phyloP scores from a whole-genome alignment of 2,329 filamentous ascomycete genomes.

The Aspergillus sp. region DNA sequence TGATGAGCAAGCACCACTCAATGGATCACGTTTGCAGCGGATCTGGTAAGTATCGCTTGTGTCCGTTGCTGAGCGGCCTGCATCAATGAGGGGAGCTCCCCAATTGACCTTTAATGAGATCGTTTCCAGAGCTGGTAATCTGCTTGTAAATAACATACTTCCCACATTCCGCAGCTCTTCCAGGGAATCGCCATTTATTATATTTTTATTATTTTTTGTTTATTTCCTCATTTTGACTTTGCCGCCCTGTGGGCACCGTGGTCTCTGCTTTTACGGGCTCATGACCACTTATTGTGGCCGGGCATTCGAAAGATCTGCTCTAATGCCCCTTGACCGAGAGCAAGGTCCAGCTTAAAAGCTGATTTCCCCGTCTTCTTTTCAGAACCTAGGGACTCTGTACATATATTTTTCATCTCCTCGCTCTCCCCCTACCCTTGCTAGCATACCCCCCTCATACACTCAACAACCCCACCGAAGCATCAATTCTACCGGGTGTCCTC shows the following conservation, averaged over 20 bases:
- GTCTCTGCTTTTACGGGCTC: slow-evolving; percentile 1
- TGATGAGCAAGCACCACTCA: slow-evolving; percentile 8
- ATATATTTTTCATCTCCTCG: slow-evolving; percentile 4
- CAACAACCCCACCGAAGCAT: not conserved
- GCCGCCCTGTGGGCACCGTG: slow-evolving; percentile 13
- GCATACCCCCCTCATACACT: not conserved
- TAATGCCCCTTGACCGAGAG: slow-evolving; percentile 15
- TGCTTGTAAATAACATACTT: slow-evolving; percentile 5
- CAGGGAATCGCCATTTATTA: not conserved
- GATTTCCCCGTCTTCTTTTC: not conserved
- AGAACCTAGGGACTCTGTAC: slow-evolving; percentile 1
- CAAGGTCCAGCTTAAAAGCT: slow-evolving; percentile 5
- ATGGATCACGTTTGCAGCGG: slow-evolving; percentile 15
- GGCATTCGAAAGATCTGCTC: slow-evolving; percentile 2
- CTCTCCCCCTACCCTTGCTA: not conserved
- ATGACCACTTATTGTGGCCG: slow-evolving; percentile 5
- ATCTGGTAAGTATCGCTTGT: not conserved
- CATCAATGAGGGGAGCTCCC: not conserved
- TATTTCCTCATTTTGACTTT: slow-evolving; percentile 9
- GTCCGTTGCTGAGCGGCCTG: not conserved
- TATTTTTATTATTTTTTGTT: not conserved
- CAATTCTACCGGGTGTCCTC: not conserved
- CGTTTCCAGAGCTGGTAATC: slow-evolving; percentile 3
- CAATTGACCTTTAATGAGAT: not conserved
- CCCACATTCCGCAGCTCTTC: slow-evolving; percentile 15